Evolutionary conservation across 805 yeast species (phyloP).

Genomic region (Scheffersomyces amazonensis): DNA sequence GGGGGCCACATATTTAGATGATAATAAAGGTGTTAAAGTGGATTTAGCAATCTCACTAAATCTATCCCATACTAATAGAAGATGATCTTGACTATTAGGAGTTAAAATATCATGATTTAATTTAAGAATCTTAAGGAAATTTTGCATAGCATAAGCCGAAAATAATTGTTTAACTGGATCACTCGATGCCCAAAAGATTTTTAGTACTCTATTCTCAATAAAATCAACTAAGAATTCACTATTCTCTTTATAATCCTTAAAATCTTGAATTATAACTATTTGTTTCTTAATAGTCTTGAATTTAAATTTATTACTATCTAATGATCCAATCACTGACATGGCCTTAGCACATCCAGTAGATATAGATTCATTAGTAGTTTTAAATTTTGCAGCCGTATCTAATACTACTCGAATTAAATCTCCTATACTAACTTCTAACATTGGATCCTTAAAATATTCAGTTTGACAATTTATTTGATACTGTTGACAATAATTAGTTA

Average conservation of each 20-base stretch:
- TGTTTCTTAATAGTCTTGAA: constrained; percentile 40
- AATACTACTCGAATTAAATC: constrained; percentile 51
- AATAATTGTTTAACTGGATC: constrained; percentile 83
- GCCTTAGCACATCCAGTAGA: constrained; percentile 64
- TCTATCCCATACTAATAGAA: constrained; percentile 50
- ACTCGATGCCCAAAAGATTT: constrained; percentile 84
- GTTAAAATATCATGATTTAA: constrained; percentile 27
- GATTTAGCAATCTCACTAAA: constrained; percentile 67
- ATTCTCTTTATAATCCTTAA: constrained; percentile 61
- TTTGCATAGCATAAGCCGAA: constrained; percentile 87
- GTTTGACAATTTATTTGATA: constrained; percentile 49
- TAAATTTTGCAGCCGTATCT: constrained; percentile 56
- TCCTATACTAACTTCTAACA: constrained; percentile 30
- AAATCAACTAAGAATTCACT: constrained; percentile 61
- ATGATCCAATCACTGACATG: constrained; percentile 72
- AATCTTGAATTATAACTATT: constrained; percentile 55
- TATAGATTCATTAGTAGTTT: constrained; percentile 44
- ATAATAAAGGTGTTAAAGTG: constrained; percentile 70
- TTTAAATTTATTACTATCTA: constrained; percentile 61
- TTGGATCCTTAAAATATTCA: constrained; percentile 35
- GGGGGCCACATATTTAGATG: constrained; percentile 70
- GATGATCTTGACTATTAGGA: constrained; percentile 14
- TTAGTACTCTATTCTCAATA: constrained; percentile 68
- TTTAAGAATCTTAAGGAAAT: constrained; percentile 64
- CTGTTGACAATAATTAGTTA: constrained; percentile 49